phyloP scores from a whole-genome alignment of 1,139 yeast genomes.

The Nematodospora anomalae region DNA sequence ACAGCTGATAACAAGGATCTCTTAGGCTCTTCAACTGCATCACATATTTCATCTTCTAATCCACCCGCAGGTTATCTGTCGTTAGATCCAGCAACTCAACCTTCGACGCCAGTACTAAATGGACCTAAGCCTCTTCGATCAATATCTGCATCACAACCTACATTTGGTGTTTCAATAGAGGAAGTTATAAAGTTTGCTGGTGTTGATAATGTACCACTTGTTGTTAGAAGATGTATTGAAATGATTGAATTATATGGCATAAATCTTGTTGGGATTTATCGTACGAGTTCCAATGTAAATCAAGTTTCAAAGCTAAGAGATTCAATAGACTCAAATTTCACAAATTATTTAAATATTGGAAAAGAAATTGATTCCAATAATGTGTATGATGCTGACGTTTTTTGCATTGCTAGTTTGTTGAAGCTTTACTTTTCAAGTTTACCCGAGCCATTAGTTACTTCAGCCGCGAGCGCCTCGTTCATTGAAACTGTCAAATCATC shows the following conservation, averaged over 20 bases:
- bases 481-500: conserved; percentile 70
- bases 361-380: conserved; percentile 46
- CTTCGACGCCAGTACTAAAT: conserved; percentile 28
- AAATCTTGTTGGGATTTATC: conserved; percentile 83
- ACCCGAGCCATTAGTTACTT: conserved; percentile 70
- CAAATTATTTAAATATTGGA: conserved; percentile 52
- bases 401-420: conserved; percentile 67
- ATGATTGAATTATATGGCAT: conserved; percentile 83
- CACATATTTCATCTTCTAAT: conserved; percentile 1
- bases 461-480: conserved; percentile 54
- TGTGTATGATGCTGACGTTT: conserved; percentile 67
- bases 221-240: conserved; percentile 85
- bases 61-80: conserved; percentile 24
- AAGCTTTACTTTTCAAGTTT: conserved; percentile 66
- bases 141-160: conserved; percentile 37
- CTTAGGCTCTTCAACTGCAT: not conserved
- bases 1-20: not conserved
- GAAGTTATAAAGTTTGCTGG: conserved; percentile 75
- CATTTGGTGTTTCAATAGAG: conserved; percentile 82
- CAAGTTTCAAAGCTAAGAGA: conserved; percentile 73
- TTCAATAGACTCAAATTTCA: conserved; percentile 76
- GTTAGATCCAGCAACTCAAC: conserved; percentile 37
- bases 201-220: conserved; percentile 84
- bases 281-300: conserved; percentile 77
- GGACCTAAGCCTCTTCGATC: conserved; percentile 43